Conservation (phyloP, 768 basidiomycete species). For the Termitomyces sp. region DNA sequence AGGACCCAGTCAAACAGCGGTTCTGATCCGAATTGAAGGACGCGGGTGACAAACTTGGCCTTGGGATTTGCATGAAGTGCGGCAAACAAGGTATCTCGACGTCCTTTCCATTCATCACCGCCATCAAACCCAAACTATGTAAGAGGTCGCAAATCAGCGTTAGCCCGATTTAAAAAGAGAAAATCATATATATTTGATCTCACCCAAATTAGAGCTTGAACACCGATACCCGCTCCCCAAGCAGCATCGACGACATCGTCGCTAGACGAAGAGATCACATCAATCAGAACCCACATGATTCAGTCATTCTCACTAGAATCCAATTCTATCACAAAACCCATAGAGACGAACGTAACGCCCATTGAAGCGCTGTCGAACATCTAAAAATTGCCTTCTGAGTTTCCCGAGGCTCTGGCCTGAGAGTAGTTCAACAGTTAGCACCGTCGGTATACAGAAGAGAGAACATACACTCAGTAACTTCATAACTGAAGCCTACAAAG, state of each 20-base stretch:
- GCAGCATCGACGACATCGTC: constrained; percentile 68
- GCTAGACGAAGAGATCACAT: constrained; percentile 17
- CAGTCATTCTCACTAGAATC: constrained; percentile 41
- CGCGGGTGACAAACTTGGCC: constrained; percentile 64
- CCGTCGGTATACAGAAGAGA: background rate
- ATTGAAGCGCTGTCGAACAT: constrained; percentile 58
- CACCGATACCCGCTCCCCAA: constrained; percentile 65
- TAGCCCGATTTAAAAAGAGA: background rate
- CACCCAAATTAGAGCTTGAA: constrained; percentile 77
- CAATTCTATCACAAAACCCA: constrained; percentile 42
- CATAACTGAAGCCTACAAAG: constrained; percentile 78
- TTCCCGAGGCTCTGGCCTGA: constrained; percentile 56
- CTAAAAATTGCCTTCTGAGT: constrained; percentile 54
- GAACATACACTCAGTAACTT: constrained; percentile 55
- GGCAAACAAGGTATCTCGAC: constrained; percentile 51
- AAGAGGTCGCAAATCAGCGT: constrained; percentile 2
- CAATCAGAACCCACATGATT: background rate
- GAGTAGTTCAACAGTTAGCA: constrained; percentile 1
- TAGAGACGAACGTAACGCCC: constrained; percentile 68
- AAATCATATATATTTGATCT: constrained; percentile 14
- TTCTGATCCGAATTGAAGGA: constrained; percentile 70
- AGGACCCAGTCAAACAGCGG: too few species aligned
- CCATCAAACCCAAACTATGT: constrained; percentile 55
- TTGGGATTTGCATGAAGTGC: constrained; percentile 58
- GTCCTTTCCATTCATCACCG: constrained; percentile 47